Evolutionary conservation across 352 stramenopile genomes (phyloP).

Genomic region (Globisporangium takayamanum): DNA sequence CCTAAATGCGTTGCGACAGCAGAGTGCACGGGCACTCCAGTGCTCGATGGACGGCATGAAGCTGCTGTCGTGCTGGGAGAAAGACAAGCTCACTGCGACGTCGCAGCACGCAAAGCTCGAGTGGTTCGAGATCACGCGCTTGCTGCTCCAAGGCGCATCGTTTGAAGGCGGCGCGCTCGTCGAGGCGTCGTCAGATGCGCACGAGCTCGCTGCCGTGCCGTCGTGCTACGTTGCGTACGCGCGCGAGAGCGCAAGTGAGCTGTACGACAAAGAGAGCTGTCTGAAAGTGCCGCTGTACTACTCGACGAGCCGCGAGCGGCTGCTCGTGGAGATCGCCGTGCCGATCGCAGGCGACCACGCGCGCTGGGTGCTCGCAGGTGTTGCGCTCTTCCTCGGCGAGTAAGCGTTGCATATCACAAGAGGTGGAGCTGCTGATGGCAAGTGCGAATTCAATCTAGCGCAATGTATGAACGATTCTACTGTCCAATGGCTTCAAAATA

Average conservation of each 20-base stretch:
- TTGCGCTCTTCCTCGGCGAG: conserved; percentile 80
- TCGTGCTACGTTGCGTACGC: conserved; percentile 81
- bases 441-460: conserved; percentile 21
- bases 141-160: conserved; percentile 84
- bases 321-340: conserved; percentile 80
- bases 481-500: not conserved
- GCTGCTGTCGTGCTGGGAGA: conserved; percentile 86
- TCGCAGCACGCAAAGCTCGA: conserved; percentile 32
- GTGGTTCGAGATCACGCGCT: conserved; percentile 74
- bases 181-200: conserved; percentile 74
- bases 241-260: conserved; percentile 64
- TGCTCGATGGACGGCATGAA: conserved; percentile 90
- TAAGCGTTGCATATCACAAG: conserved; percentile 13
- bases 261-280: conserved; percentile 66
- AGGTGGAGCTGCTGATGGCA: conserved; percentile 11
- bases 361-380: conserved; percentile 74
- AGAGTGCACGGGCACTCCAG: conserved; percentile 77
- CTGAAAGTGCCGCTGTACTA: conserved; percentile 84
- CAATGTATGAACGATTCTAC: not conserved
- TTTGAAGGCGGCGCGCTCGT: conserved; percentile 77
- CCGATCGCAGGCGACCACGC: conserved; percentile 66
- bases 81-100: conserved; percentile 38
- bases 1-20: conserved; percentile 91
- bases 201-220: conserved; percentile 76
- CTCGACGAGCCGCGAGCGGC: conserved; percentile 54